Evolutionary conservation across 495 filamentous ascomycete species (phyloP).

Genomic region (Aspergillus diversus): DNA sequence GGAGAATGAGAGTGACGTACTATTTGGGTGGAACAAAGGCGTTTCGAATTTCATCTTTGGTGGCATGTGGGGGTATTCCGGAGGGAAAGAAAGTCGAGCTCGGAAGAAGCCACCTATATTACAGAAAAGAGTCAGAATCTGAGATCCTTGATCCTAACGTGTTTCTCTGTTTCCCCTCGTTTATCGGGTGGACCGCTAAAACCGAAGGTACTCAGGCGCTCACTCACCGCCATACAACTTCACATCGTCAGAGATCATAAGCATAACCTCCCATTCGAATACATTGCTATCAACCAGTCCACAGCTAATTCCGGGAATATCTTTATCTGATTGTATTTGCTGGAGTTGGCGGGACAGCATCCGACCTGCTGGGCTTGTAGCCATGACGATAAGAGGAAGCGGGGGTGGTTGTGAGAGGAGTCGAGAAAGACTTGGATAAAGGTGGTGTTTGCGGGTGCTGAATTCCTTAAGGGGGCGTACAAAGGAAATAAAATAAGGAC

Average conservation of each 20-base stretch:
- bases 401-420: background rate
- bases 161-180: background rate
- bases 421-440: background rate
- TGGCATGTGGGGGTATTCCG: conserved; percentile 85
- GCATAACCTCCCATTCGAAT: conserved; percentile 99
- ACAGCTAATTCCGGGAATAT: conserved; percentile 91
- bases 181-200: background rate
- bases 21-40: conserved; percentile 94
- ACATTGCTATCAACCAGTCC: conserved; percentile 86
- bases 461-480: background rate
- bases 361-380: conserved; percentile 63
- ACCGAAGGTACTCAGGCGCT: background rate
- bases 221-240: conserved; percentile 87
- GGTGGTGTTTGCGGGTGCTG: background rate
- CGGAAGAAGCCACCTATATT: conserved; percentile 82
- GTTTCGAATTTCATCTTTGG: conserved; percentile 90
- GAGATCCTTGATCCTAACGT: background rate
- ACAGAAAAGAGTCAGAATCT: conserved; percentile 5
- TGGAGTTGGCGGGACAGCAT: conserved; percentile 86
- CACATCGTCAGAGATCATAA: conserved; percentile 97
- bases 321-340: conserved; percentile 88
- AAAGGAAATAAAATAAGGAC: background rate
- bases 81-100: conserved; percentile 75
- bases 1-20: conserved; percentile 38
- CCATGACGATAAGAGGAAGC: conserved; percentile 40